Percentiles rank a stretch among this genome's conserved stretches.
Conservation (phyloP, 2,329 filamentous ascomycete genomes). For the Byssoonygena ceratinophila region DNA sequence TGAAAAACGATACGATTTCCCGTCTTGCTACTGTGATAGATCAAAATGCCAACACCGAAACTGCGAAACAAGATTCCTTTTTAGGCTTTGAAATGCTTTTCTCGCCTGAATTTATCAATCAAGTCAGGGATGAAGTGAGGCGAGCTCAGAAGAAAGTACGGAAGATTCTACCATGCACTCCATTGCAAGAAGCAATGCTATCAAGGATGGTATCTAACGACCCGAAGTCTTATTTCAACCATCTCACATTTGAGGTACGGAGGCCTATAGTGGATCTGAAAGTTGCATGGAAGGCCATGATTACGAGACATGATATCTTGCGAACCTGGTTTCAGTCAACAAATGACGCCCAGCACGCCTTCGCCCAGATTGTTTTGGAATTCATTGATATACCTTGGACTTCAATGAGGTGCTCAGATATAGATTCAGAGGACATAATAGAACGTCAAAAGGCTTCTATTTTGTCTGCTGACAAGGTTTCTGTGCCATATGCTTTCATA, state of each 20-base stretch:
- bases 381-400: slow-evolving; percentile 38
- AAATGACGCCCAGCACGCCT: slow-evolving; percentile 49
- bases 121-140: slow-evolving; percentile 28
- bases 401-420: slow-evolving; percentile 35
- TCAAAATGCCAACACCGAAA: not conserved
- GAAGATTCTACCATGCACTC: slow-evolving; percentile 66
- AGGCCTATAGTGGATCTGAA: slow-evolving; percentile 44
- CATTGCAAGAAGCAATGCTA: slow-evolving; percentile 81
- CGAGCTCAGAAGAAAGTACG: slow-evolving; percentile 34
- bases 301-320: slow-evolving; percentile 61
- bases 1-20: slow-evolving; percentile 58
- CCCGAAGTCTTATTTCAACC: slow-evolving; percentile 58
- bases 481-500: slow-evolving; percentile 24
- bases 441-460: slow-evolving; percentile 34
- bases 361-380: slow-evolving; percentile 60
- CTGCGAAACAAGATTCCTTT: not conserved
- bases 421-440: slow-evolving; percentile 33
- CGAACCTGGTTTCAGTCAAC: slow-evolving; percentile 66
- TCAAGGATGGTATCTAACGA: slow-evolving; percentile 42
- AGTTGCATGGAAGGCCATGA: slow-evolving; percentile 52
- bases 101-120: slow-evolving; percentile 23
- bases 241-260: slow-evolving; percentile 52
- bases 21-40: slow-evolving; percentile 36
- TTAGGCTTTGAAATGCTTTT: slow-evolving; percentile 15
- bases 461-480: slow-evolving; percentile 19